Evolutionary conservation across 2,329 filamentous ascomycete genomes (phyloP).

Genomic region (Pseudocercospora fuligena): DNA sequence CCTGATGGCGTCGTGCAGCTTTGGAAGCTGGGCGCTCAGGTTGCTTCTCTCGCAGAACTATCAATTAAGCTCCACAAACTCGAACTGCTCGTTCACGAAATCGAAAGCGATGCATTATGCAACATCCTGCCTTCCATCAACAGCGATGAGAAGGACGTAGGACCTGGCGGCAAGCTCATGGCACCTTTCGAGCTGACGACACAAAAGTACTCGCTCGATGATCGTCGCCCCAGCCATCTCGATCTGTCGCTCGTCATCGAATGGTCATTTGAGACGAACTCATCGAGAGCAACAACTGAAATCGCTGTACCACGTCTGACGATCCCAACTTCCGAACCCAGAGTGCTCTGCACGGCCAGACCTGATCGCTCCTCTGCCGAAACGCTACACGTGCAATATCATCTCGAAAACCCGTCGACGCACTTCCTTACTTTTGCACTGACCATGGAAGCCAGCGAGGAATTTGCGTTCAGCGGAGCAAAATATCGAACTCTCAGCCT

Average conservation of each 20-base stretch:
- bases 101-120: constrained; percentile 68
- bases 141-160: constrained; percentile 22
- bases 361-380: constrained; percentile 5
- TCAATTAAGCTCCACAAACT: constrained; percentile 67
- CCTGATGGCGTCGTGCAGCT: constrained; percentile 72
- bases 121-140: constrained; percentile 32
- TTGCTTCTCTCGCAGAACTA: constrained; percentile 76
- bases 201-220: constrained; percentile 79
- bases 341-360: constrained; percentile 67
- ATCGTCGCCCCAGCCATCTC: constrained; percentile 74
- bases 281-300: constrained; percentile 59
- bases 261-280: constrained; percentile 67
- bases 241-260: constrained; percentile 75
- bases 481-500: constrained; percentile 82
- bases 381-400: constrained; percentile 60
- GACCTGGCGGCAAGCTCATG: constrained; percentile 20
- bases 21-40: constrained; percentile 75
- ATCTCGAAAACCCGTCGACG: constrained; percentile 89
- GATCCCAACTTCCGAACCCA: constrained; percentile 81
- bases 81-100: constrained; percentile 63
- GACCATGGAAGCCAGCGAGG: constrained; percentile 87
- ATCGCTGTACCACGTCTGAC: constrained; percentile 80
- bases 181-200: constrained; percentile 59
- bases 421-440: constrained; percentile 95
- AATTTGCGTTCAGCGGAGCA: constrained; percentile 89